These are phyloP conservation scores for Jaminaea rosea DNA, from an alignment of 1,284 basidiomycete genomes.

Conservation along the genomic window DNA sequence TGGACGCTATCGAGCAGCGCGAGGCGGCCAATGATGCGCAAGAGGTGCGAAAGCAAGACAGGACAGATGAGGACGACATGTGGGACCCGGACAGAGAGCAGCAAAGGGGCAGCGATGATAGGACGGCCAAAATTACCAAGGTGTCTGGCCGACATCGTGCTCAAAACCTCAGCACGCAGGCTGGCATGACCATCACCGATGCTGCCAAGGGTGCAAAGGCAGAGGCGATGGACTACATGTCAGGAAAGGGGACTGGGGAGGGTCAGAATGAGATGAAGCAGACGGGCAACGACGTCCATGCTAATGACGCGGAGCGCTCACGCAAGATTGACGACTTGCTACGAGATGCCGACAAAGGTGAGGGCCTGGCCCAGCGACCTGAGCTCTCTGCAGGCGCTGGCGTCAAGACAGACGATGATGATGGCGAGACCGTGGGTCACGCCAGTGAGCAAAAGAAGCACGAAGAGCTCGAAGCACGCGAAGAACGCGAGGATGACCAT, in stretches of 20 bases:
- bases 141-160: constrained; percentile 2
- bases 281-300: neutral
- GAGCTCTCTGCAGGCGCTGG: neutral
- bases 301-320: neutral
- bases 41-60: constrained; percentile 12
- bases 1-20: constrained; percentile 66
- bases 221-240: neutral
- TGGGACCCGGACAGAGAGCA: constrained; percentile 80
- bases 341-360: neutral
- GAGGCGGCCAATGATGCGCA: constrained; percentile 11
- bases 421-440: too few relatives aligned
- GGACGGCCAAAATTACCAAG: constrained; percentile 17
- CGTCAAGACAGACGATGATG: neutral
- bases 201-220: constrained; percentile 5
- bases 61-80: constrained; percentile 38
- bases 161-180: constrained; percentile 9
- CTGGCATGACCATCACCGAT: constrained; percentile 14
- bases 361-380: neutral
- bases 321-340: neutral
- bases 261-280: neutral
- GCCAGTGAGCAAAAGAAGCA: too few relatives aligned
- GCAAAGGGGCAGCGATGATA: constrained; percentile 9
- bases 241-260: neutral
- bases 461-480: neutral
- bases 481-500: constrained; percentile 1